Percentiles rank a stretch among this genome's conserved stretches.
Conservation (phyloP, 2,329 filamentous ascomycete species). For the Xylaria polymorpha region DNA sequence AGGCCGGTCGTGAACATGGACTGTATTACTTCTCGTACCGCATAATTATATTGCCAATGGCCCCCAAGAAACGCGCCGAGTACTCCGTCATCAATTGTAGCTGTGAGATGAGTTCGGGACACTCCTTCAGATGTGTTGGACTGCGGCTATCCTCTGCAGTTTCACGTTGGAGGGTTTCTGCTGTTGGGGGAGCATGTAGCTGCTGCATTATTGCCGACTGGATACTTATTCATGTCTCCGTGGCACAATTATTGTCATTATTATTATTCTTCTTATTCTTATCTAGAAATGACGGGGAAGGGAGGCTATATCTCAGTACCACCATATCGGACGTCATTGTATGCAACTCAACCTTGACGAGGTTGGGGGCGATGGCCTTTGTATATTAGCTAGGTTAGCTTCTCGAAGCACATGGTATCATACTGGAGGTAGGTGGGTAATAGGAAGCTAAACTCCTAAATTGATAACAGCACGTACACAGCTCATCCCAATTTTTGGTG, state of each 20-base stretch:
- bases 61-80: not conserved
- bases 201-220: not conserved
- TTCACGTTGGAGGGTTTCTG: not conserved
- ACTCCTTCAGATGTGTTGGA: not conserved
- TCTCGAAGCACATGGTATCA: too few species aligned
- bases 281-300: not conserved
- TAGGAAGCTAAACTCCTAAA: too few species aligned
- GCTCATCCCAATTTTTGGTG: too few species aligned
- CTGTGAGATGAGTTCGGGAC: not conserved
- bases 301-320: not conserved
- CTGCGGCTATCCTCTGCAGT: not conserved
- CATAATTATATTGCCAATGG: not conserved
- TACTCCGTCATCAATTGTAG: not conserved
- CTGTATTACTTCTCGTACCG: not conserved
- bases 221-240: not conserved
- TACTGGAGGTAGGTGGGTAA: too few species aligned
- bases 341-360: not conserved
- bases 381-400: not conserved
- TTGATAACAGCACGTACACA: too few species aligned
- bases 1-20: not conserved
- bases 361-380: not conserved
- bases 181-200: not conserved
- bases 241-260: not conserved
- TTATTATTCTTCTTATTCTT: too few species aligned
- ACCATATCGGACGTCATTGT: not conserved